These are phyloP conservation scores for Aspergillus sp. DNA, from an alignment of 2,329 filamentous ascomycete species.

Conservation along the genomic window DNA sequence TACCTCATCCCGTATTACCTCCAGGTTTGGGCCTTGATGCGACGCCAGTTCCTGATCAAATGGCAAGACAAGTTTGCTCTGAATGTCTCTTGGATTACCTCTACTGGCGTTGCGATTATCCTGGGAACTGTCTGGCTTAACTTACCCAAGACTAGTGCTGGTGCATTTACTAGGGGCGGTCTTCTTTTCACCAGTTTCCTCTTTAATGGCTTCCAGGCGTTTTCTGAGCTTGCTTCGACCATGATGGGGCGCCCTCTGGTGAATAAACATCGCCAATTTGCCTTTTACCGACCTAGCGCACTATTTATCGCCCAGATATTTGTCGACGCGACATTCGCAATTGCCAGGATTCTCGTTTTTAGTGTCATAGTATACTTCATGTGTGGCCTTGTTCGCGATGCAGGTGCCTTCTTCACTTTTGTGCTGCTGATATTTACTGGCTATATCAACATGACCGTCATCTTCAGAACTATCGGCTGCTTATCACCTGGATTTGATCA, in stretches of 20 bases:
- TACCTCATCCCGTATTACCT: slow-evolving; percentile 81
- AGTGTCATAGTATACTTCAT: slow-evolving; percentile 79
- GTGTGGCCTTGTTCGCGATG: slow-evolving; percentile 66
- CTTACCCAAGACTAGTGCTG: slow-evolving; percentile 61
- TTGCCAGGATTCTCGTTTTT: slow-evolving; percentile 70
- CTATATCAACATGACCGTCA: slow-evolving; percentile 72
- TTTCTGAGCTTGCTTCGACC: slow-evolving; percentile 71
- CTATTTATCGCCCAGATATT: slow-evolving; percentile 81
- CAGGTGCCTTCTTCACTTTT: slow-evolving; percentile 76
- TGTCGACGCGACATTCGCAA: slow-evolving; percentile 72
- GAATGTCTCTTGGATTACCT: slow-evolving; percentile 68
- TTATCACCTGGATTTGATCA: slow-evolving; percentile 79
- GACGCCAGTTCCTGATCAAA: slow-evolving; percentile 81
- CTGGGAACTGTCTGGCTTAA: slow-evolving; percentile 77
- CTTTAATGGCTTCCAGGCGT: slow-evolving; percentile 86
- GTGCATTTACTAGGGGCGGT: slow-evolving; percentile 78
- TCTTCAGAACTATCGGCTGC: slow-evolving; percentile 74
- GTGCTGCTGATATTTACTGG: slow-evolving; percentile 68
- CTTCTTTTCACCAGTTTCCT: slow-evolving; percentile 76
- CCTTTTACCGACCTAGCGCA: slow-evolving; percentile 78
- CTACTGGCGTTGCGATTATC: slow-evolving; percentile 73
- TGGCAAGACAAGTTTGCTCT: slow-evolving; percentile 82
- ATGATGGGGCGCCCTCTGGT: slow-evolving; percentile 77
- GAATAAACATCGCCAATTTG: slow-evolving; percentile 81
- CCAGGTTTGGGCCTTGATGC: slow-evolving; percentile 80